These are phyloP conservation scores for Pseudovirgaria hyperparasitica DNA, from an alignment of 2,329 filamentous ascomycete genomes.

Conservation along the genomic window DNA sequence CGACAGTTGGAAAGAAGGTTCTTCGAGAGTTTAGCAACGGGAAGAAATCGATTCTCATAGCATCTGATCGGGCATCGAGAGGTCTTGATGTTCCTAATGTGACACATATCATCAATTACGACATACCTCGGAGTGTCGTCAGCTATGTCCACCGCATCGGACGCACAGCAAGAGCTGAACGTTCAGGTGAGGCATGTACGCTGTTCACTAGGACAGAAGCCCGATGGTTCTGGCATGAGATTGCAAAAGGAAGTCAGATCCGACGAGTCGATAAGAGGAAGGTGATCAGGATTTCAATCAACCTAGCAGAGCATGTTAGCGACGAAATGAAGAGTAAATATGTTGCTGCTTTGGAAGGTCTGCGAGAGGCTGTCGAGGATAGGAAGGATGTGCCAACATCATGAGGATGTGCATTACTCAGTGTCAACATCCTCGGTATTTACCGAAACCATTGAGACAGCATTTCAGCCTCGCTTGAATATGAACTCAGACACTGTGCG, in stretches of 20 bases:
- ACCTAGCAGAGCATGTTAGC: conserved; percentile 23
- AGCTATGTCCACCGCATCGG: conserved; percentile 88
- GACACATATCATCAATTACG: conserved; percentile 85
- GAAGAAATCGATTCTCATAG: conserved; percentile 63
- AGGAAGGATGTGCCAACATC: conserved; percentile 4
- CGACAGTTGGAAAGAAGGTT: conserved; percentile 53
- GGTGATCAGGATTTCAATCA: conserved; percentile 32
- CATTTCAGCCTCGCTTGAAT: too few relatives aligned
- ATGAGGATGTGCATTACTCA: background rate
- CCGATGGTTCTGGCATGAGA: conserved; percentile 82
- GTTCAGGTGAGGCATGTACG: conserved; percentile 69
- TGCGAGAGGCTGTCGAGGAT: conserved; percentile 47
- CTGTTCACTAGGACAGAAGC: conserved; percentile 72
- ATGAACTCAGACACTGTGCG: too few relatives aligned
- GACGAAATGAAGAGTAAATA: conserved; percentile 30
- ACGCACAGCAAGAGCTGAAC: conserved; percentile 73
- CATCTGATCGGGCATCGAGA: conserved; percentile 84
- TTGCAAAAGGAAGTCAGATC: conserved; percentile 47
- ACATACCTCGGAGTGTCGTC: conserved; percentile 67
- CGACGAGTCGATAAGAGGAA: conserved; percentile 30
- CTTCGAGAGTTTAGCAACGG: conserved; percentile 52
- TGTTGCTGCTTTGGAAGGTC: conserved; percentile 43
- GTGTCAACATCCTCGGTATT: too few relatives aligned
- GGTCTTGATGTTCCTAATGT: conserved; percentile 74
- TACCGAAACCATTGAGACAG: too few relatives aligned